These are phyloP conservation scores for Avena insularis DNA, from an alignment of 176 grass and related monocot genomes.

Conservation along the genomic window DNA sequence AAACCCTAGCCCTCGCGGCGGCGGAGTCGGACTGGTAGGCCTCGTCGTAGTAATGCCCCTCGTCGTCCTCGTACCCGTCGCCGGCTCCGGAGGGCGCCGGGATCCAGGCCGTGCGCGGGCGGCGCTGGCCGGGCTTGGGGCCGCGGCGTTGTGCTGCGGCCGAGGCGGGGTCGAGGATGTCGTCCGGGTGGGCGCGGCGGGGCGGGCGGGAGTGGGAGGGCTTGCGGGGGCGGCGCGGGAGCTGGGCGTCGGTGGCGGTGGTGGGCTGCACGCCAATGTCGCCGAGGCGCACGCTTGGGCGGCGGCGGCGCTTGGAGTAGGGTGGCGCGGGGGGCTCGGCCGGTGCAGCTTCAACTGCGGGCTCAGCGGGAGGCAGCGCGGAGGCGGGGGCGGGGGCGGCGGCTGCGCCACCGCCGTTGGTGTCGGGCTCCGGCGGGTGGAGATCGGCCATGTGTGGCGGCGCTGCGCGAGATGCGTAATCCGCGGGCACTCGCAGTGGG, in stretches of 20 bases:
- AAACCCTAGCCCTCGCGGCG: conserved; percentile 69
- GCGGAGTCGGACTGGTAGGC: conserved; percentile 59
- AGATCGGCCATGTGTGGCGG: conserved; percentile 61
- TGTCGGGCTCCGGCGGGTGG: conserved; percentile 50
- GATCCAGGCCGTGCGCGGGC: conserved; percentile 46
- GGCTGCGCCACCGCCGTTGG: conserved; percentile 38
- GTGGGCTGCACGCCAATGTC: conserved; percentile 69
- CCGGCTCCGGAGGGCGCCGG: not conserved
- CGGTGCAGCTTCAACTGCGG: conserved; percentile 6
- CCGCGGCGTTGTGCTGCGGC: conserved; percentile 27
- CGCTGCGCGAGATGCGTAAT: conserved; percentile 55
- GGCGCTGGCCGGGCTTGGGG: conserved; percentile 47
- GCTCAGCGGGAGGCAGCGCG: not conserved
- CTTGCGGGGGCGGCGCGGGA: conserved; percentile 58
- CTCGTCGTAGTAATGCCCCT: conserved; percentile 63
- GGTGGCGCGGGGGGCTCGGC: conserved; percentile 21
- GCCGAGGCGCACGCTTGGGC: conserved; percentile 89
- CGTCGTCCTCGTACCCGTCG: conserved; percentile 46
- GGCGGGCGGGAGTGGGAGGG: conserved; percentile 47
- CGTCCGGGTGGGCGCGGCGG: conserved; percentile 51
- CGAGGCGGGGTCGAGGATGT: conserved; percentile 35
- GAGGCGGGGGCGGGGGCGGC: not conserved
- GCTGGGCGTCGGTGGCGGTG: conserved; percentile 51
- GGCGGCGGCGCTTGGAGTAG: conserved; percentile 85
- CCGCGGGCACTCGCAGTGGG: conserved; percentile 38